Base-by-base conservation (phyloP, 768 basidiomycete species). In the Pisolithus microcarpus region DNA sequence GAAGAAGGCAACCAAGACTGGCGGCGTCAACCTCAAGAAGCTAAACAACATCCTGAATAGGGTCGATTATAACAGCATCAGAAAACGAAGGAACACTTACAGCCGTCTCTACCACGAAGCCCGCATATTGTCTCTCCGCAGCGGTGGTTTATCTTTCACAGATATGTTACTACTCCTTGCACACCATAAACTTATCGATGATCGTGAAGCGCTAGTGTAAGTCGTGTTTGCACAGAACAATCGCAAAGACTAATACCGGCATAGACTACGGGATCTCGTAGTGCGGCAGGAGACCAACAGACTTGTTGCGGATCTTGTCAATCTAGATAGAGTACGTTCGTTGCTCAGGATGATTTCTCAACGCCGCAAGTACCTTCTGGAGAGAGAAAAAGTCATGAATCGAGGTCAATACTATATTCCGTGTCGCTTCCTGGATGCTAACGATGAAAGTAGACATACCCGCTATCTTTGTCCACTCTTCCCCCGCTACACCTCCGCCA, bases 151-250 rank as follows among this genome's bases (percentile, higher is more conserved):
- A 53, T 87, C 90, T 21, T 97, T 97, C 72, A 89, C 84, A 1
- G 79, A 82, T 42, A 95, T 95, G 89, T 76, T 98, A 3, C 63
- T 87, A 31, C 70, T 97, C 42, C 71, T 98, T 38, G 86, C 90
- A 1, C 95, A 96, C 63, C 85, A 97, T 70, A 93, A 90, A 65
- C 70, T 98, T 47, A 91, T 97, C 55, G 79, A 90, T 46, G 92
- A 96, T 67, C 80, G 80, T 24, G 87, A 91, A 28, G 94, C 94
- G 13, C 70, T 98, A 23, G 78, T 83, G 94, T 95, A 65, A 63
- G 90, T 79, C 11, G 13, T 31, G 18, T 26, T 38, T 37, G 21
- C 6, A 9, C 24, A 38, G 19, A 34, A 9, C 34, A 4, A 21
- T 24, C 18, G 9, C 26, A 13, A 11, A 46, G 47, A 43, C 23